Evolutionary conservation across 768 basidiomycete genomes (phyloP).

Genomic region (Trametes cinnabarina): DNA sequence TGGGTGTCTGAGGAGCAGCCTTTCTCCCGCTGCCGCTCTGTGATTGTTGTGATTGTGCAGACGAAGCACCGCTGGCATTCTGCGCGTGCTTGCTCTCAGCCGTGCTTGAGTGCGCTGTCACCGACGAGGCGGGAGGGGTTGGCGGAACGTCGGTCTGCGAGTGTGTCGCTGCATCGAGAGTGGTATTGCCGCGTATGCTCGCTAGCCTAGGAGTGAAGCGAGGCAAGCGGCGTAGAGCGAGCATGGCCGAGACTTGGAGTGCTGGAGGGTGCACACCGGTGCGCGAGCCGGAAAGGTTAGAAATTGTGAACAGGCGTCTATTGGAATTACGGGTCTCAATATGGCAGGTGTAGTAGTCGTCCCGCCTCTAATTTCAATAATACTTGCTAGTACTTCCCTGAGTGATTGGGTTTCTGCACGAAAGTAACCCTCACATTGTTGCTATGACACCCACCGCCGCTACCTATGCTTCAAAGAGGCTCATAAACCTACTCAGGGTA

Average conservation of each 20-base stretch:
- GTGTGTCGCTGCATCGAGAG: constrained; percentile 13
- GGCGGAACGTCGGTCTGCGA: constrained; percentile 9
- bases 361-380: too few relatives aligned
- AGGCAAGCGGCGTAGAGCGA: constrained; percentile 25
- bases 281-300: neutral
- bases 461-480: too few relatives aligned
- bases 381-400: too few relatives aligned
- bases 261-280: neutral
- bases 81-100: constrained; percentile 4
- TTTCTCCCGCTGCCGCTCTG: constrained; percentile 39
- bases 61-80: neutral
- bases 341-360: neutral
- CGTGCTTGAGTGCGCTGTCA: constrained; percentile 11
- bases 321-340: neutral
- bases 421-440: too few relatives aligned
- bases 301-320: constrained; percentile 12
- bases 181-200: constrained; percentile 24
- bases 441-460: too few relatives aligned
- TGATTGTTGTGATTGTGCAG: constrained; percentile 14
- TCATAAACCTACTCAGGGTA: too few relatives aligned
- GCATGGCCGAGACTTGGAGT: constrained; percentile 21
- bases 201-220: constrained; percentile 17
- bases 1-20: constrained; percentile 51
- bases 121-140: constrained; percentile 18
- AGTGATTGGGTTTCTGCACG: too few relatives aligned